Conservation (phyloP, 2,329 filamentous ascomycete species). For the Lachnellula subtilissima region DNA sequence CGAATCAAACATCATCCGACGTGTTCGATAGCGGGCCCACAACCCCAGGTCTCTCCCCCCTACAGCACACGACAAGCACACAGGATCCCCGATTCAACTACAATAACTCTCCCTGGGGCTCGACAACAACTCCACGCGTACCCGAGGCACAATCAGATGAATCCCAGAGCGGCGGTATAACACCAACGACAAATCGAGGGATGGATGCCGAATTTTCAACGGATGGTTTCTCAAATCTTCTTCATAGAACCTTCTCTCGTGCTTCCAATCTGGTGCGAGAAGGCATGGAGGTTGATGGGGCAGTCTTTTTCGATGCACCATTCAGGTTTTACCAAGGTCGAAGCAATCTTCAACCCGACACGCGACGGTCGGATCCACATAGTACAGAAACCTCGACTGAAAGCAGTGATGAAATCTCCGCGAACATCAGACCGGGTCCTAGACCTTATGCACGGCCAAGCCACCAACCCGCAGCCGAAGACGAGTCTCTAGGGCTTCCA, state of each 20-base stretch:
- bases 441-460: constrained; percentile 2
- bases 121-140: constrained; percentile 11
- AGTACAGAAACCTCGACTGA: constrained; percentile 10
- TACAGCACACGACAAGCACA: constrained; percentile 13
- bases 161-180: constrained; percentile 9
- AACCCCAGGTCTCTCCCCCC: constrained; percentile 12
- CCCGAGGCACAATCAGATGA: constrained; percentile 14
- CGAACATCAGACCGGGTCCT: constrained; percentile 11
- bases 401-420: constrained; percentile 1
- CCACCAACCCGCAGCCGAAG: background rate
- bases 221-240: constrained; percentile 16
- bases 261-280: constrained; percentile 29
- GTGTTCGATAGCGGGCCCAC: background rate
- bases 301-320: constrained; percentile 27
- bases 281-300: constrained; percentile 24
- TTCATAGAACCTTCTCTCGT: constrained; percentile 23
- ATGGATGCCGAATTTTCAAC: constrained; percentile 16
- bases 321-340: constrained; percentile 22
- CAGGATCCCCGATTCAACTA: constrained; percentile 13
- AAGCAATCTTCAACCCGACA: constrained; percentile 20
- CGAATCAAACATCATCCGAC: constrained; percentile 4
- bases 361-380: constrained; percentile 6
- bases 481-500: no score
- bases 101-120: constrained; percentile 22
- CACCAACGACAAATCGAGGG: constrained; percentile 1